Percentiles rank a stretch among this genome's conserved stretches.
These are phyloP conservation scores for Irpex sp. DNA, from an alignment of 1,284 basidiomycete genomes.

Conservation along the genomic window DNA sequence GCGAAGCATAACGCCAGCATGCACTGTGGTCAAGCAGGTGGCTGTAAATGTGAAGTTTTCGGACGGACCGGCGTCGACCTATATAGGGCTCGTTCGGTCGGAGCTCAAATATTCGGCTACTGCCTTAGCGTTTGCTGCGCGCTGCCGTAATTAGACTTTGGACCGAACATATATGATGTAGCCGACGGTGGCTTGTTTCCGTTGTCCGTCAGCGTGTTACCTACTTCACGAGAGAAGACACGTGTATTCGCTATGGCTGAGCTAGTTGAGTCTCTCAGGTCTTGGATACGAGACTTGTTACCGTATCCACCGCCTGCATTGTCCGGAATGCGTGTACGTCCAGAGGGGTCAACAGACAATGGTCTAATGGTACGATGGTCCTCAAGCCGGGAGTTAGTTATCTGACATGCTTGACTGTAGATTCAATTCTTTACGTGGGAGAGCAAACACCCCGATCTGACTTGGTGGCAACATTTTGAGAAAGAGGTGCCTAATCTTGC, in stretches of 20 bases:
- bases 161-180: background rate
- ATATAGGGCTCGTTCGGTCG: conserved; percentile 18
- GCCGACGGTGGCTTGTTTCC: background rate
- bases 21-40: conserved; percentile 42
- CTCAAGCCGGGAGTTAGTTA: background rate
- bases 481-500: conserved; percentile 66
- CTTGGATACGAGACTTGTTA: conserved; percentile 18
- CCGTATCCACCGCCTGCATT: conserved; percentile 39
- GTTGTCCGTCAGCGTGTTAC: background rate
- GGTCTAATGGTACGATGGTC: conserved; percentile 58
- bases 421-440: conserved; percentile 87
- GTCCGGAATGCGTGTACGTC: conserved; percentile 53
- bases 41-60: conserved; percentile 30
- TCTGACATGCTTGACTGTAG: conserved; percentile 31
- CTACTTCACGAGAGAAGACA: background rate
- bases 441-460: conserved; percentile 49
- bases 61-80: background rate
- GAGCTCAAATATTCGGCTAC: conserved; percentile 12
- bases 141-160: background rate
- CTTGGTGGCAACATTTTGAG: conserved; percentile 86
- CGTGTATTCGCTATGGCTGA: conserved; percentile 8
- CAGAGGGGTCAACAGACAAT: conserved; percentile 44
- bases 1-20: conserved; percentile 56
- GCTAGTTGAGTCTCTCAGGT: conserved; percentile 17
- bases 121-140: no score